Conservation (phyloP, 106 monocot species). For the Dendrobium officinale region DNA sequence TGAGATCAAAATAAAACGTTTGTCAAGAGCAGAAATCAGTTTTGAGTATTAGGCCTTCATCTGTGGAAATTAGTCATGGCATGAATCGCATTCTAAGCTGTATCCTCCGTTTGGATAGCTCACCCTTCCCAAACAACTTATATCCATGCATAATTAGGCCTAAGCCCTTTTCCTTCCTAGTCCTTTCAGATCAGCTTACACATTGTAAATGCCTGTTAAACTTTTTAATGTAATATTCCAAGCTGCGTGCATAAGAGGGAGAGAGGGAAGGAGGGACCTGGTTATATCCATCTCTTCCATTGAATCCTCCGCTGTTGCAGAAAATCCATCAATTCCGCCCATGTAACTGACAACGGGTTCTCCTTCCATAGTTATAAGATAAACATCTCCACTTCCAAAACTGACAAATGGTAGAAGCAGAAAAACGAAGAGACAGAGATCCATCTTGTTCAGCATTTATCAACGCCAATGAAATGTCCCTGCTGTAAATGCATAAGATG, state of each 20-base stretch:
- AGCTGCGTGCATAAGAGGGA: neutral
- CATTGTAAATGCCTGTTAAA: neutral
- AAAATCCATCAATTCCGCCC: constrained; percentile 74
- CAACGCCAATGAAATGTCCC: constrained; percentile 1
- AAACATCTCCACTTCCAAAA: constrained; percentile 47
- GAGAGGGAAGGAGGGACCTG: constrained; percentile 29
- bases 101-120: neutral
- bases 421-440: constrained; percentile 18
- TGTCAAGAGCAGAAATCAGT: neutral
- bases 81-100: neutral
- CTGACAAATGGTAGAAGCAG: constrained; percentile 29
- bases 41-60: neutral
- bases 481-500: constrained; percentile 1
- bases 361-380: constrained; percentile 76
- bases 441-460: constrained; percentile 29
- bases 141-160: neutral
- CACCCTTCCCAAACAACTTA: neutral
- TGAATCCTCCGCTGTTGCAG: constrained; percentile 66
- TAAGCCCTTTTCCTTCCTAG: neutral
- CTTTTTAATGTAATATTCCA: neutral
- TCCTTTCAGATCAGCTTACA: neutral
- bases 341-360: constrained; percentile 84
- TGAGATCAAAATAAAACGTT: neutral
- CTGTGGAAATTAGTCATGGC: neutral
- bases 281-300: constrained; percentile 66